phyloP scores from a whole-genome alignment of 2,329 filamentous ascomycete species.

The Cytospora mali region DNA sequence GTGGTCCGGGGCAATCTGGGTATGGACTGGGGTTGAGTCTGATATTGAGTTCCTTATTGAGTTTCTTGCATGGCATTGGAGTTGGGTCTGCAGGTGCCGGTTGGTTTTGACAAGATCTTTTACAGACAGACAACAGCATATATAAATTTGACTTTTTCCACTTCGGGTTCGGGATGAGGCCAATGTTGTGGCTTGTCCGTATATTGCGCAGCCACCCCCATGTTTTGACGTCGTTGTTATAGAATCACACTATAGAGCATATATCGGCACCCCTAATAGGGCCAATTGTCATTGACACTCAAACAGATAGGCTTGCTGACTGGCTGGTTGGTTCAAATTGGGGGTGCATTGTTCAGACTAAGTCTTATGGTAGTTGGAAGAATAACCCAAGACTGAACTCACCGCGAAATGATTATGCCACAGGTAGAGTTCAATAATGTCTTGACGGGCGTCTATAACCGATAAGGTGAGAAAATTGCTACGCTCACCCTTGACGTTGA shows the following conservation, averaged over 20 bases:
- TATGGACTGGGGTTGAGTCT: constrained; percentile 26
- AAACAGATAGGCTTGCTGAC: no score
- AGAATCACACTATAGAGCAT: not conserved
- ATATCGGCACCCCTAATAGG: not conserved
- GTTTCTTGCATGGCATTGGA: not conserved
- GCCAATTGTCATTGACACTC: no score
- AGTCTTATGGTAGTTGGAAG: no score
- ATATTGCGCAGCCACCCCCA: not conserved
- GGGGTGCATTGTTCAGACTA: no score
- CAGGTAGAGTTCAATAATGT: not conserved
- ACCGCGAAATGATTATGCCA: no score
- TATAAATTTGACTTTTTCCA: not conserved
- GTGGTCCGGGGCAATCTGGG: constrained; percentile 28
- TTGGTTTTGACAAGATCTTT: not conserved
- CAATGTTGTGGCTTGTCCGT: constrained; percentile 4
- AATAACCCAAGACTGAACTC: no score
- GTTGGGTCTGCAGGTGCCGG: not conserved
- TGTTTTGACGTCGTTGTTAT: not conserved
- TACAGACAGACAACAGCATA: not conserved
- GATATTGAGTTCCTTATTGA: not conserved
- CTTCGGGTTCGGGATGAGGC: constrained; percentile 11
- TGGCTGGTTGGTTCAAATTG: no score
- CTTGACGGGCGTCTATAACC: not conserved
- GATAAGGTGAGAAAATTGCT: not conserved
- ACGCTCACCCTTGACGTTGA: not conserved